Evolutionary conservation across 306 rosid species (phyloP), one percentile per base, ranked within the genome.

Genomic region (Cicer bijugum): DNA sequence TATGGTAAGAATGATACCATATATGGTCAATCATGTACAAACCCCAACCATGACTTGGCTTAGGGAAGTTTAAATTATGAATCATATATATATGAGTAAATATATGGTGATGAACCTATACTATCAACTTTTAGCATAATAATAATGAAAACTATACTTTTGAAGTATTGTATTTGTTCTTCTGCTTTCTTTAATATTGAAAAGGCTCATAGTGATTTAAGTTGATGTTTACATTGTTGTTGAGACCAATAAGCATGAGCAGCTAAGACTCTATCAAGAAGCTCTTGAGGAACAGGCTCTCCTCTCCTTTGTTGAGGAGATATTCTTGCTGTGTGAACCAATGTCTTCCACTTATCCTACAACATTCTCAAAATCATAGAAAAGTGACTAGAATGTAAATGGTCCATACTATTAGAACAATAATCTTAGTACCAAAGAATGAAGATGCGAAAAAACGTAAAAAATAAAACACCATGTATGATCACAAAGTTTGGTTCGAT

Each of bases 331-430:
- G 97, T 91, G 80, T 91, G 94, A 71, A 91, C 97, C 82, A 87
- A 73, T 52, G 92, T 88, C 83, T 91, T 91, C 97, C 97, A 91
- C 78, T 91, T 91, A 80, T 87, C 94, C 94, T 91, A 83, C 61
- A 76, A 7, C 63, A 70, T 73, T 75, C 55, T 6, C 61, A 53
- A 40, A 39, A 57, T 66, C 72, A 42, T 0, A 4, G 1, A 71
- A 46, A 12, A 52, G 60, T 67, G 16, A 69, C 7, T 1, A 50
- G 4, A 66, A 76, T 67, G 15, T n/a, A 75, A 71, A 77, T n/a
- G 57, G 17, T 8, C 14, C 53, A 59, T n/a, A 53, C 28, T 3
- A 3, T 23, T 23, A 23, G 33, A 23, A 23, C 33, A 23, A 23
- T 2, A 23, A 23, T 23, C 33, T 23, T 3, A 3, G 4, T 23